Evolutionary conservation across 2,329 filamentous ascomycete genomes (phyloP).

Genomic region (Colletotrichum acutatum): DNA sequence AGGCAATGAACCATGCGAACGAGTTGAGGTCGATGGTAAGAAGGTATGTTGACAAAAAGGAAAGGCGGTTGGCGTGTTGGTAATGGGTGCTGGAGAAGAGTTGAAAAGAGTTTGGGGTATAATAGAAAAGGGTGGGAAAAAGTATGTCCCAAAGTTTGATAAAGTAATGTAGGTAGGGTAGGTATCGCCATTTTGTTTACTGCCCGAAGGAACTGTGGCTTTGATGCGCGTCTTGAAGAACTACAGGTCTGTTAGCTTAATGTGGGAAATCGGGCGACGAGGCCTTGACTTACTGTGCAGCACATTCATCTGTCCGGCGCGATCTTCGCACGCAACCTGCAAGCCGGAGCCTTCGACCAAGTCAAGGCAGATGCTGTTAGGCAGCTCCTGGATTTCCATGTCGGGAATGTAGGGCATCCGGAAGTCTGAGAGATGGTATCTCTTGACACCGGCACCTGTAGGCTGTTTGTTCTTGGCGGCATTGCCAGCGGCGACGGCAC

Average conservation of each 20-base stretch:
- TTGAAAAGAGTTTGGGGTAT: slow-evolving; percentile 16
- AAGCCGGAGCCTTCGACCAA: slow-evolving; percentile 70
- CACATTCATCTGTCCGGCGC: slow-evolving; percentile 65
- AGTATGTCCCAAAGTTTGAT: not conserved
- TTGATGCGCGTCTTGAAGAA: slow-evolving; percentile 55
- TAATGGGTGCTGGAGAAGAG: not conserved
- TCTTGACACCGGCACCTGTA: slow-evolving; percentile 67
- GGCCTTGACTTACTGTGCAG: slow-evolving; percentile 59
- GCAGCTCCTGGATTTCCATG: slow-evolving; percentile 90
- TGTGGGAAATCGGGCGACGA: not conserved
- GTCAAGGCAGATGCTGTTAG: slow-evolving; percentile 79
- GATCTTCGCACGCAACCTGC: slow-evolving; percentile 73
- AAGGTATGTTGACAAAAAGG: slow-evolving; percentile 35
- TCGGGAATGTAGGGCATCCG: slow-evolving; percentile 83
- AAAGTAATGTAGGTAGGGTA: not conserved
- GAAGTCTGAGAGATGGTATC: slow-evolving; percentile 90
- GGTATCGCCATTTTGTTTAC: slow-evolving; percentile 34
- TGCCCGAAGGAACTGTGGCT: slow-evolving; percentile 46
- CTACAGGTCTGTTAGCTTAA: slow-evolving; percentile 46
- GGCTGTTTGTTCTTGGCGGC: slow-evolving; percentile 66
- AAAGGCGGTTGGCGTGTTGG: slow-evolving; percentile 17
- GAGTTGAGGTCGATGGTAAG: not conserved
- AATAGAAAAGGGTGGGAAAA: slow-evolving; percentile 22
- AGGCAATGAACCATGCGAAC: slow-evolving; percentile 8
- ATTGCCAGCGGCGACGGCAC: slow-evolving; percentile 60